These are phyloP conservation scores for Psilocybe cubensis DNA, from an alignment of 768 basidiomycete genomes.

Conservation along the genomic window DNA sequence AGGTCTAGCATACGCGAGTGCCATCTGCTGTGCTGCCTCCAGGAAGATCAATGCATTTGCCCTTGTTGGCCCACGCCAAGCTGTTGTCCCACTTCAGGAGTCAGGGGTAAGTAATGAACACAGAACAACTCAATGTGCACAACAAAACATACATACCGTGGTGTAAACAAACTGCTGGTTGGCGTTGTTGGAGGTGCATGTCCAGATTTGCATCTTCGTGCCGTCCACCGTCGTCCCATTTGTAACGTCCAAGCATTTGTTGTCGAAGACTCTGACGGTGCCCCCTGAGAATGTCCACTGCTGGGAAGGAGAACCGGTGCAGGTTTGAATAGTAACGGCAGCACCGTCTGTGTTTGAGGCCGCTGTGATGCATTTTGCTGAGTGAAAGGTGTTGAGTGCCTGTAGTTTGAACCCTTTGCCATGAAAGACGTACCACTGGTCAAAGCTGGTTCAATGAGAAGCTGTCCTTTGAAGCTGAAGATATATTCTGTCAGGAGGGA, in stretches of 20 bases:
- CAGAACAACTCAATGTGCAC: background rate
- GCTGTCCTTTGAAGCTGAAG: constrained; percentile 42
- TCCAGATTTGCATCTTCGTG: constrained; percentile 54
- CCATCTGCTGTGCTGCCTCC: constrained; percentile 43
- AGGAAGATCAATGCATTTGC: constrained; percentile 54
- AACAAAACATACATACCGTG: constrained; percentile 24
- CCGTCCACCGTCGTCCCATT: constrained; percentile 46
- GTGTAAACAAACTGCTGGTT: constrained; percentile 55
- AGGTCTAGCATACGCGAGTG: constrained; percentile 36
- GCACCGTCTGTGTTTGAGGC: constrained; percentile 53
- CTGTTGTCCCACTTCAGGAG: constrained; percentile 35
- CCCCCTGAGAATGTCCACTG: constrained; percentile 52
- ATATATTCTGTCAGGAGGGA: background rate
- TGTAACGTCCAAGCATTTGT: constrained; percentile 55
- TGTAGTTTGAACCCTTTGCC: background rate
- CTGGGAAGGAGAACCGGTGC: constrained; percentile 47
- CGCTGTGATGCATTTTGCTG: constrained; percentile 57
- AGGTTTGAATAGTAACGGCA: constrained; percentile 47
- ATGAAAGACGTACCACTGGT: constrained; percentile 38
- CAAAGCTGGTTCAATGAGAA: constrained; percentile 47
- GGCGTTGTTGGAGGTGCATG: constrained; percentile 39
- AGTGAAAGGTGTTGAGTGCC: background rate
- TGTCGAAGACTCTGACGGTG: constrained; percentile 44
- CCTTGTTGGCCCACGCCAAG: constrained; percentile 50
- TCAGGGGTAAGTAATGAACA: background rate